phyloP scores from a whole-genome alignment of 2,329 filamentous ascomycete species.

The Daldinia eschscholtzii region DNA sequence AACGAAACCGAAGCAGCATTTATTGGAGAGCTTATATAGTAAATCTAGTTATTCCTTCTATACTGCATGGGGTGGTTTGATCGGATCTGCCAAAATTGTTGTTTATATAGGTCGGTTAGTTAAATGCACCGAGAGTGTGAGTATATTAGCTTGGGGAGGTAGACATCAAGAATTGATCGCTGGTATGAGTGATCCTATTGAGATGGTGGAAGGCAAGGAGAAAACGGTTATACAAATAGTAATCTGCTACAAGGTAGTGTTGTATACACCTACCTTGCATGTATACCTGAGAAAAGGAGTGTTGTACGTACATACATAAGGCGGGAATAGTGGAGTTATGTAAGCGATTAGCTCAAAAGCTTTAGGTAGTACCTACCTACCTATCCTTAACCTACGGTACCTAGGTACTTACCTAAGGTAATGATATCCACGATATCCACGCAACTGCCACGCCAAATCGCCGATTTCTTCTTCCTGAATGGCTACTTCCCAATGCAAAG shows the following conservation, averaged over 20 bases:
- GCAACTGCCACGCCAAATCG: background rate
- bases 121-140: constrained; percentile 12
- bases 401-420: too few species aligned
- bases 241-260: constrained; percentile 19
- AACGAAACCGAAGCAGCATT: constrained; percentile 46
- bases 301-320: constrained; percentile 11
- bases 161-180: constrained; percentile 3
- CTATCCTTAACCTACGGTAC: background rate
- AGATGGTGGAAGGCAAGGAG: constrained; percentile 5
- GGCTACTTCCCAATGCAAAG: constrained; percentile 29
- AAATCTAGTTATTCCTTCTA: constrained; percentile 27
- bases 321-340: constrained; percentile 23
- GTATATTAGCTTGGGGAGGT: background rate
- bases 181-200: constrained; percentile 6
- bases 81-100: constrained; percentile 21
- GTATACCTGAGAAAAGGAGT: constrained; percentile 11
- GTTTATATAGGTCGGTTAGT: constrained; percentile 5
- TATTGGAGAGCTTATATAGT: constrained; percentile 45
- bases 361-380: too few species aligned
- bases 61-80: constrained; percentile 16
- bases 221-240: constrained; percentile 19
- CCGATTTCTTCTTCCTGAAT: constrained; percentile 28
- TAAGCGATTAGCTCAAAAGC: constrained; percentile 18
- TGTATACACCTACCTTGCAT: too few species aligned
- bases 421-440: background rate